Percentiles rank a stretch among this genome's conserved stretches.
Evolutionary conservation across 805 yeast species (phyloP).

Genomic region (Kodamaea jinghongensis): DNA sequence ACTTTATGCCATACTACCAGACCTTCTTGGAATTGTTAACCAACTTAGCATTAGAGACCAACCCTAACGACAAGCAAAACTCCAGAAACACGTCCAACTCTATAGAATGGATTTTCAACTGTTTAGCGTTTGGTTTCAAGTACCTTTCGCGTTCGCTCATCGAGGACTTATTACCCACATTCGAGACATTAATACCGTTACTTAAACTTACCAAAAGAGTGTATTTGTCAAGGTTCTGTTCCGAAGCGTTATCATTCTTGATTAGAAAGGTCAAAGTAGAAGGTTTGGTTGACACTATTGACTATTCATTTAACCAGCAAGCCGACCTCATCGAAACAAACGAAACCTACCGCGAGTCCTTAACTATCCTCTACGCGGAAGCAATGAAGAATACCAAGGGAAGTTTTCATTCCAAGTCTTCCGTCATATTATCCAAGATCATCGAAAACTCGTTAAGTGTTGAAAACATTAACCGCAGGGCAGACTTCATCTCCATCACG

Average conservation of each 20-base stretch:
- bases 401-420: slow-evolving; percentile 71
- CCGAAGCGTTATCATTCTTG: slow-evolving; percentile 86
- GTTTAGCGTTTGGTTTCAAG: slow-evolving; percentile 86
- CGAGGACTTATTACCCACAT: slow-evolving; percentile 67
- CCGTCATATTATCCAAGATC: slow-evolving; percentile 45
- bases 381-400: slow-evolving; percentile 70
- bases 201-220: slow-evolving; percentile 56
- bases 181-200: slow-evolving; percentile 59
- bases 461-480: slow-evolving; percentile 7
- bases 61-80: slow-evolving; percentile 50
- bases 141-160: slow-evolving; percentile 68
- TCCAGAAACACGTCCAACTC: slow-evolving; percentile 55
- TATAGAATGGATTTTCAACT: slow-evolving; percentile 80
- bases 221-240: slow-evolving; percentile 75
- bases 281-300: slow-evolving; percentile 46
- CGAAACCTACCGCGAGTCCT: slow-evolving; percentile 52
- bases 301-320: slow-evolving; percentile 38
- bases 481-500: slow-evolving; percentile 28
- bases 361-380: slow-evolving; percentile 65
- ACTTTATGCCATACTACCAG: slow-evolving; percentile 71
- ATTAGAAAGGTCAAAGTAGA: slow-evolving; percentile 62
- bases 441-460: slow-evolving; percentile 30
- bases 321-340: slow-evolving; percentile 31
- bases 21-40: slow-evolving; percentile 51
- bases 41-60: slow-evolving; percentile 37